Evolutionary conservation across 2,329 filamentous ascomycete genomes (phyloP).

Genomic region (Sclerotinia sclerotiorum): DNA sequence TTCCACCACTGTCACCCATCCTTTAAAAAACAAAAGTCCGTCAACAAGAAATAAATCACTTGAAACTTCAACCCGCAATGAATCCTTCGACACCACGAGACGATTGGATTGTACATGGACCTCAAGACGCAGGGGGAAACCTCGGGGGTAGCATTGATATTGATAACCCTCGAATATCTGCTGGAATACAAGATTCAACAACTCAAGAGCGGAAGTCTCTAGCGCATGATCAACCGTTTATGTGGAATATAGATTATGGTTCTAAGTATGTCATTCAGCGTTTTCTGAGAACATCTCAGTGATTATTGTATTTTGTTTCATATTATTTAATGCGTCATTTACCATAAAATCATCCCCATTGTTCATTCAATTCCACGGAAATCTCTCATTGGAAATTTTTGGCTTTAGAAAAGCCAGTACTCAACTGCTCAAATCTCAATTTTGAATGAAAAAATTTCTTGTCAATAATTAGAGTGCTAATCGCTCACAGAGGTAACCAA

Average conservation of each 20-base stretch:
- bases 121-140: not conserved
- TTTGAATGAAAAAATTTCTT: not conserved
- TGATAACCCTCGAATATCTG: conserved; percentile 13
- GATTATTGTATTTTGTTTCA: not conserved
- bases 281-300: not conserved
- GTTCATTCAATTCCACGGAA: not conserved
- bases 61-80: not conserved
- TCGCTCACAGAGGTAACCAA: not conserved
- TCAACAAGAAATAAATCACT: not conserved
- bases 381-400: not conserved
- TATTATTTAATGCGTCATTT: not conserved
- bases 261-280: not conserved
- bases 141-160: not conserved
- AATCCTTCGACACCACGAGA: not conserved
- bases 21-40: not conserved
- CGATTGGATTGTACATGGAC: not conserved
- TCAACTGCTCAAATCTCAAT: no score
- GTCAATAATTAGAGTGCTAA: not conserved
- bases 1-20: not conserved
- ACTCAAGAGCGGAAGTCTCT: not conserved
- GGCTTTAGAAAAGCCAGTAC: not conserved
- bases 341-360: not conserved
- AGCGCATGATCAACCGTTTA: not conserved
- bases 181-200: not conserved
- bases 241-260: conserved; percentile 1